Evolutionary conservation across 306 rosid species (phyloP), one percentile per base, ranked within the genome.

Genomic region (Trifolium subterraneum): DNA sequence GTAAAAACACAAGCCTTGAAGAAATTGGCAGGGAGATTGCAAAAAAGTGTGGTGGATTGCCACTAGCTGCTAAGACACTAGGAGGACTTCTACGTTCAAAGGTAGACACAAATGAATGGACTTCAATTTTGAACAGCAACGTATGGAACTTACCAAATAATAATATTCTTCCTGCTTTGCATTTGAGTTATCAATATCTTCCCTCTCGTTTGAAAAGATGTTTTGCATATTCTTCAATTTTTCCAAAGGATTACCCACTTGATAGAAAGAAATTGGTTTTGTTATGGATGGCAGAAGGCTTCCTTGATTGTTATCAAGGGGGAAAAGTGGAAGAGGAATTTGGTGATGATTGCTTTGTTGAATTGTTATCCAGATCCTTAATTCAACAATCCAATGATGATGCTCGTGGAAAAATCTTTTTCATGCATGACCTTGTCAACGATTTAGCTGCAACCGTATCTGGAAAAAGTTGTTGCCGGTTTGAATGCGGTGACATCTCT

Each of bases 261-360:
- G 55, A 48, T 7, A 48, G 55, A 3, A 48, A 48, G 20, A 2
- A 7, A n/a, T n/a, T 48, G 55, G 1, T 48, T 15, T 48, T 48
- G 13, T 25, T 80, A 8, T 86, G 85, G 89, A 78, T 80, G 83
- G 87, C 81, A 6, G 84, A 83, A 45, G 83, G 85, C 0, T 65
- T 83, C 2, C n/a, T 86, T 2, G 44, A 27, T 3, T n/a, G 41
- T 12, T n/a, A 44, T 0, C 18, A 10, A 2, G 70, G 41, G 2
- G 47, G 48, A 5, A 33, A 33, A 4, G 51, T 45, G n/a, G 2
- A 48, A 29, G 84, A 85, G 64, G 63, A 39, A 4, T 25, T 63
- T 20, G 85, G 81, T 0, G 10, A 59, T 8, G 74, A 80, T 7
- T 77, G 45, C 45, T 73, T 80, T 16, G 8, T n/a, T 41, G 87